A percentile compares a stretch with the other conserved stretches of the same genome.
phyloP scores from a whole-genome alignment of 768 basidiomycete species.

The Cytidiella melzeri region DNA sequence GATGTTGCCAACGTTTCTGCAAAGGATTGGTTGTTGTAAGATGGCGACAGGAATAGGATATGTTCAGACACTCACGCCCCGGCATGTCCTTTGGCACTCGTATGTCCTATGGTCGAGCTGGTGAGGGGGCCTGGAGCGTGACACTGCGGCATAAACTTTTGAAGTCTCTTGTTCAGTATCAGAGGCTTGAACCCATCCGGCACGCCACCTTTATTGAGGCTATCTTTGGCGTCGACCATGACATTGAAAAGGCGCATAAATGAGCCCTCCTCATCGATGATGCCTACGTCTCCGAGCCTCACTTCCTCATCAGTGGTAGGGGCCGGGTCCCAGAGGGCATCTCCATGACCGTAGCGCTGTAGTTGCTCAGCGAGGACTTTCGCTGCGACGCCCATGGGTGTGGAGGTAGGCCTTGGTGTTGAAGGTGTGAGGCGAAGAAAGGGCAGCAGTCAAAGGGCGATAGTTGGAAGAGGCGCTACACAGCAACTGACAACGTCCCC shows the following conservation, averaged over 20 bases:
- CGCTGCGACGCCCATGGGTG: slow-evolving; percentile 1
- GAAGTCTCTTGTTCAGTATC: slow-evolving; percentile 3
- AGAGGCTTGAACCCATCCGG: slow-evolving; percentile 4
- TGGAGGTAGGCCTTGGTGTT: no score
- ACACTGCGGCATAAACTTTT: not conserved
- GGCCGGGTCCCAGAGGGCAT: slow-evolving; percentile 19
- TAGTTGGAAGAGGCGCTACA: no score
- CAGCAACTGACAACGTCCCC: no score
- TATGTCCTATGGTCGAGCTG: slow-evolving; percentile 6
- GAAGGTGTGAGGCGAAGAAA: no score
- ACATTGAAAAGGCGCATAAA: slow-evolving; percentile 22
- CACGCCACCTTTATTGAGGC: slow-evolving; percentile 5
- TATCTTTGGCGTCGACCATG: slow-evolving; percentile 6
- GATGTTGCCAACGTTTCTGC: not conserved
- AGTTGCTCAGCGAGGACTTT: slow-evolving; percentile 16
- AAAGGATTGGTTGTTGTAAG: not conserved
- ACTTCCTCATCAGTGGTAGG: slow-evolving; percentile 9
- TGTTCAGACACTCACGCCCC: no score
- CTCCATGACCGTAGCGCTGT: slow-evolving; percentile 8
- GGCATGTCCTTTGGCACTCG: slow-evolving; percentile 3
- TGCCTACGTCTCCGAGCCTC: slow-evolving; percentile 20
- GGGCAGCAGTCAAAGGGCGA: no score
- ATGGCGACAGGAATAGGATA: not conserved
- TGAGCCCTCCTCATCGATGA: slow-evolving; percentile 10
- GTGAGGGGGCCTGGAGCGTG: slow-evolving; percentile 1